Percentiles rank a stretch among this genome's conserved stretches.
phyloP scores from a whole-genome alignment of 148 eudicot genomes.

The Rhododendron griersonianum region DNA sequence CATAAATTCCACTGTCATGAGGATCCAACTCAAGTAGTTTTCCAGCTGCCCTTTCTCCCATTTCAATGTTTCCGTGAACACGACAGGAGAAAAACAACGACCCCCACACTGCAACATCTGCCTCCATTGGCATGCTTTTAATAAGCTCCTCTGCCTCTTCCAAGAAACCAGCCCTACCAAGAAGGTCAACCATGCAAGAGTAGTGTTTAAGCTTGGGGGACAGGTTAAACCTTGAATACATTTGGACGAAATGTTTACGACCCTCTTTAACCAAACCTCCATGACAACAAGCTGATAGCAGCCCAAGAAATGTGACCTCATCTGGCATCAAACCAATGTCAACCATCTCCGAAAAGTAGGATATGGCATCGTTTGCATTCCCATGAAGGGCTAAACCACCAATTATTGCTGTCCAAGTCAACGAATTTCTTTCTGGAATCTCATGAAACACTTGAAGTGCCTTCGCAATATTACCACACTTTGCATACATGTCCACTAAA shows the following conservation, averaged over 20 bases:
- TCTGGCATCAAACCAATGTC: constrained; percentile 46
- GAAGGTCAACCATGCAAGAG: constrained; percentile 63
- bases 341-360: constrained; percentile 38
- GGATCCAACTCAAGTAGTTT: constrained; percentile 61
- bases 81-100: constrained; percentile 56
- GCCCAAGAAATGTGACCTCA: constrained; percentile 51
- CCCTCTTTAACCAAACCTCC: constrained; percentile 64
- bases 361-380: constrained; percentile 46
- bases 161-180: constrained; percentile 58
- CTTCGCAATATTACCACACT: constrained; percentile 57
- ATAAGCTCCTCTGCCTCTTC: constrained; percentile 57
- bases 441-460: constrained; percentile 50
- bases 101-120: constrained; percentile 59
- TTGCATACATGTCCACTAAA: constrained; percentile 63
- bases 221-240: constrained; percentile 43
- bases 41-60: constrained; percentile 64
- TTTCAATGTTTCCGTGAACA: constrained; percentile 40
- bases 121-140: constrained; percentile 50
- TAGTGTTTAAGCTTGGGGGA: constrained; percentile 50
- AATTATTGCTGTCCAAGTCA: constrained; percentile 56
- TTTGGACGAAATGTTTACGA: constrained; percentile 40
- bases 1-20: constrained; percentile 52
- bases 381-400: constrained; percentile 59
- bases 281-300: constrained; percentile 59
- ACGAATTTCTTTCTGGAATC: constrained; percentile 39